Base-by-base conservation (phyloP, 2,329 filamentous ascomycete species). In the Colletotrichum paranaense region DNA sequence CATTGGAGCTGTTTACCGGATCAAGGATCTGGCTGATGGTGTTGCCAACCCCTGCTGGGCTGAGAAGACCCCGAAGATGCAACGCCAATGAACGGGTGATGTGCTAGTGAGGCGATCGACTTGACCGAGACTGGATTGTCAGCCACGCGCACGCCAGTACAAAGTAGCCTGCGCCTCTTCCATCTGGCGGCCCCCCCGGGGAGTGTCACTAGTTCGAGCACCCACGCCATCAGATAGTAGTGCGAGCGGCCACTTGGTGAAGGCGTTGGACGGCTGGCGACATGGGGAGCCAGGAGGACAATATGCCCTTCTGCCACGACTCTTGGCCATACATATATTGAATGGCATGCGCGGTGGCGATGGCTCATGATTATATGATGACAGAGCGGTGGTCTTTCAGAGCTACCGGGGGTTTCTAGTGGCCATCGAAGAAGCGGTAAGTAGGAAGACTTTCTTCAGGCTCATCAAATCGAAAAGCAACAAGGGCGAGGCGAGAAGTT, bases 31-130 rank as follows among this genome's bases (percentile, higher is more conserved):
- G 69, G n/a, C 42, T 55, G 63, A 71, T 42, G 58, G 49, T 62
- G 69, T 57, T 63, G 42, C 32, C 32, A 14, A 67, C 56, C 65
- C 70, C 52, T 73, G 70, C 38, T 38, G 55, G 70, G 66, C 70
- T 73, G 70, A 73, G 65, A 52, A 42, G 16, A 53, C 52, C 32
- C 26, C 58, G 26, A 42, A 42, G 35, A 68, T 32, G 56, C 28
- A 56, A 16, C 14, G 24, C 42, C 46, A 38, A 55, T 62, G 28
- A 35, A 28, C 52, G 68, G 32, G 62, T 56, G 28, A 55, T 28
- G 30, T 35, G 35, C 38, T 26, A 60, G 66, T 60, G 66, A 65
- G 66, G 42, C 60, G 59, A 65, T 73, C 53, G 30, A 49, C 19
- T 56, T 30, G 70, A 65, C 66, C 70, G 59, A 69, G 66, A 69